Percentiles rank a stretch among this genome's conserved stretches.
These are phyloP conservation scores for Mentha longifolia DNA, from an alignment of 257 asterid species.

Conservation along the genomic window DNA sequence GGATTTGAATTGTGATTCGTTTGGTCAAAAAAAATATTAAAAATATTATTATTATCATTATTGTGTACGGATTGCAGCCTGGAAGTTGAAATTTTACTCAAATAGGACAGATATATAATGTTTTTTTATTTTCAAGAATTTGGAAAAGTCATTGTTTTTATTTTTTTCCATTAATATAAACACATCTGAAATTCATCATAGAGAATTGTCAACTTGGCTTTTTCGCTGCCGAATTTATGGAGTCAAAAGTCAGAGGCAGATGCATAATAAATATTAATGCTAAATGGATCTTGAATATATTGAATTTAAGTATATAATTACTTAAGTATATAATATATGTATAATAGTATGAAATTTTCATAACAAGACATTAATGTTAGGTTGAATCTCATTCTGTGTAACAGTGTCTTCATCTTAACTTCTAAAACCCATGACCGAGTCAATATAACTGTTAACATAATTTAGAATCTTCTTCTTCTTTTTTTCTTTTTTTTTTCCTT, in stretches of 20 bases:
- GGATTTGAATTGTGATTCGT: slow-evolving; percentile 28
- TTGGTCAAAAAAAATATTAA: slow-evolving; percentile 31
- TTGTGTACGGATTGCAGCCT: slow-evolving; percentile 23
- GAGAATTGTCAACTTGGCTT: slow-evolving; percentile 38
- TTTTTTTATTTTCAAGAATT: slow-evolving; percentile 17
- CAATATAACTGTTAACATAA: background rate
- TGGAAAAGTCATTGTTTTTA: slow-evolving; percentile 11
- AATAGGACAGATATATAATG: slow-evolving; percentile 28
- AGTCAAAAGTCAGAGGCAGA: slow-evolving; percentile 30
- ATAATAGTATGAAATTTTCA: background rate
- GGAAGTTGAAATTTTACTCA: slow-evolving; percentile 35
- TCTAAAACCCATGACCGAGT: slow-evolving; percentile 26
- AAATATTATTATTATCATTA: background rate
- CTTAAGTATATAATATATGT: background rate
- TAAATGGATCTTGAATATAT: background rate
- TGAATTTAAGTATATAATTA: background rate
- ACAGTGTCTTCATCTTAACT: slow-evolving; percentile 1
- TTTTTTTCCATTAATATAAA: background rate
- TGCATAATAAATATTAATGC: background rate
- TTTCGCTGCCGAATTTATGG: slow-evolving; percentile 38
- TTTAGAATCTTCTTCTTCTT: too few species aligned
- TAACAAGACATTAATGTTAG: slow-evolving; percentile 17
- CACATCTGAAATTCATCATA: slow-evolving; percentile 28
- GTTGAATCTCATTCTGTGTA: background rate
- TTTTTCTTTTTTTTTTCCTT: too few species aligned